A percentile compares a stretch with the other conserved stretches of the same genome.
Conservation (phyloP, 306 rosid species). For the Carpinus fangiana region DNA sequence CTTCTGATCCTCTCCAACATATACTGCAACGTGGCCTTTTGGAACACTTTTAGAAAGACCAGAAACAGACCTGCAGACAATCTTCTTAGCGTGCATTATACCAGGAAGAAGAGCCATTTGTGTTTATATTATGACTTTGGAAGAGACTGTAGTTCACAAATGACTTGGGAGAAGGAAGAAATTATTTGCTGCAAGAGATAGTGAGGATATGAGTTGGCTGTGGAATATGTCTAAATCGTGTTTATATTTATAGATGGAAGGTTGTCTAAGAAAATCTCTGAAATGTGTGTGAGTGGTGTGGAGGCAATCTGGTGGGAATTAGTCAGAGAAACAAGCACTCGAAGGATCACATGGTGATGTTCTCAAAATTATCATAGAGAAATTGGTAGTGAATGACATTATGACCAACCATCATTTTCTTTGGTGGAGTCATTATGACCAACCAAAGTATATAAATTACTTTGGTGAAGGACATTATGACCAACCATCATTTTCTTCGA, state of each 20-base stretch:
- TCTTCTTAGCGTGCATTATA: constrained; percentile 19
- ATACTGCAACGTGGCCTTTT: constrained; percentile 49
- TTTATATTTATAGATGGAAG: constrained; percentile 1
- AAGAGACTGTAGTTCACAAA: not conserved
- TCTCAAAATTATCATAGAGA: not conserved
- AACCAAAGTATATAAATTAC: too few species aligned
- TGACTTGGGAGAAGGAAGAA: not conserved
- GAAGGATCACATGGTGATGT: not conserved
- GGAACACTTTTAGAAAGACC: constrained; percentile 31
- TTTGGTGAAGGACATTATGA: too few species aligned
- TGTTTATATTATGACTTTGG: constrained; percentile 13
- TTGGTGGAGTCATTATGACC: too few species aligned
- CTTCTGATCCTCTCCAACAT: constrained; percentile 48
- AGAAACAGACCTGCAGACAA: constrained; percentile 3
- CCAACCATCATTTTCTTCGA: too few species aligned
- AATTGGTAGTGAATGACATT: not conserved
- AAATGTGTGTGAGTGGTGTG: not conserved
- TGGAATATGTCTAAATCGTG: not conserved
- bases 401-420: not conserved
- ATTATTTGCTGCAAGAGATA: not conserved
- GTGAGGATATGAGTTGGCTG: constrained; percentile 21
- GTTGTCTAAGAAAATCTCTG: not conserved
- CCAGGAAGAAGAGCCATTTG: constrained; percentile 38
- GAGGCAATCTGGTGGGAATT: not conserved
- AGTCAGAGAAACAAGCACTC: not conserved